Base-by-base conservation (phyloP, 2,329 filamentous ascomycete species). In the Verticillium dahliae region DNA sequence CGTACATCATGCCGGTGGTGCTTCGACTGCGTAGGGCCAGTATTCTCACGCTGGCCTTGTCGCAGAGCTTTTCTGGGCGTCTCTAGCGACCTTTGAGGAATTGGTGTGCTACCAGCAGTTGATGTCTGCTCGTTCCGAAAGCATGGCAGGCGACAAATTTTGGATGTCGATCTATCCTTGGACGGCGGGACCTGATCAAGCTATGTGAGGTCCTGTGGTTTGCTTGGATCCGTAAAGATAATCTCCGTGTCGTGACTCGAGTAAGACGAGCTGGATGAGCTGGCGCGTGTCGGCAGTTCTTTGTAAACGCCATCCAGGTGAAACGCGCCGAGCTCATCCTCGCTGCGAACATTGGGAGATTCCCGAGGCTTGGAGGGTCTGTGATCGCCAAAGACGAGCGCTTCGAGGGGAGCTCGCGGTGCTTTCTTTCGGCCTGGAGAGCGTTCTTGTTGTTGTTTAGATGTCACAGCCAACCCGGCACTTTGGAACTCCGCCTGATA, bases 391-490 rank as follows among this genome's bases (percentile, higher is more conserved):
- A 50, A 6, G 18, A 50, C n/a, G 4, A 50, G 45, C 18, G 45
- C 45, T 9, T 50, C 45, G 6, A 50, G 18, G 22, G 45, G 45
- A 22, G 45, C 18, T 11, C 18, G 45, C n/a, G 45, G 45, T 50
- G 45, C 45, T 50, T 50, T 50, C 45, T 50, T 50, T 18, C 45
- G 22, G 18, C 22, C 59, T 41, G 62, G 68, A 54, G 54, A 68
- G 59, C 50, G 67, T 22, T 62, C 56, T 74, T 50, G 45, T 69
- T 77, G 79, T 65, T 79, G 83, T 62, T 65, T 74, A 39, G 84
- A 85, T 11, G 84, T 86, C 1, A 86, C 79, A 1, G 83, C 82
- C 58, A 87, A 74, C 1, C 83, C 82, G 60, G 81, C 83, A 61
- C 77, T 76, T 61, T 73, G 74, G 63, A 87, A 85, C 63, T 86